Base-by-base conservation (phyloP, 768 basidiomycete genomes). In the Amanita polypyramis region DNA sequence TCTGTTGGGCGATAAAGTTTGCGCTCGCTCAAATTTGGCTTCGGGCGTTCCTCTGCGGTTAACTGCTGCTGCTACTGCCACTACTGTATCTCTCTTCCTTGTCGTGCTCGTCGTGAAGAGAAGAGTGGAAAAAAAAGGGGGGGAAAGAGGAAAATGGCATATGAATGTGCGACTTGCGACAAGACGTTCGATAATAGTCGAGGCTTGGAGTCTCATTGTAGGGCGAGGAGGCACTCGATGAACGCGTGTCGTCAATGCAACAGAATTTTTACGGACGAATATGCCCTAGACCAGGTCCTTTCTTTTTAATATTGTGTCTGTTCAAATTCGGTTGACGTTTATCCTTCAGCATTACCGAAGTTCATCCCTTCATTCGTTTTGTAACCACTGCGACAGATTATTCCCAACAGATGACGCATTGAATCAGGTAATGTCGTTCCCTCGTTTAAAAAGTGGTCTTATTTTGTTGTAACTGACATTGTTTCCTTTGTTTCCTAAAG, bases 121-220 rank as follows among this genome's bases (percentile, higher is more conserved):
- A n/a, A n/a, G n/a, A n/a, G 14, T 41, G 12, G 40, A 23, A 25
- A 40, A 19, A 9, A 25, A 36, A 36, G 35, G 15, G 35, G 7
- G 8, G 27, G 27, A 27, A 38, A 36, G n/a, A 14, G 10, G 27
- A 41, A 41, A 38, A 47, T 47, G 45, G 23, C n/a, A 19, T 39
- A 47, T 17, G 36, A 38, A 38, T 47, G 45, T 12, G 37, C 37
- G n/a, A 20, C 11, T 10, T 47, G 45, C 27, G 17, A 38, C 45
- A 47, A 32, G 45, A 36, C 25, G 23, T 47, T 47, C n/a, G 15
- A n/a, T 11, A 38, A 36, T 15, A 37, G n/a, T 12, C 36, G 27
- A n/a, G 35, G 25, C 11, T n/a, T 47, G 2, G 36, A 38, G 27
- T 47, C 45, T 3, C 45, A 47, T 23, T 47, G 45, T 35, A 47